Evolutionary conservation across 805 yeast species (phyloP).

Genomic region (Ogataea angusta): DNA sequence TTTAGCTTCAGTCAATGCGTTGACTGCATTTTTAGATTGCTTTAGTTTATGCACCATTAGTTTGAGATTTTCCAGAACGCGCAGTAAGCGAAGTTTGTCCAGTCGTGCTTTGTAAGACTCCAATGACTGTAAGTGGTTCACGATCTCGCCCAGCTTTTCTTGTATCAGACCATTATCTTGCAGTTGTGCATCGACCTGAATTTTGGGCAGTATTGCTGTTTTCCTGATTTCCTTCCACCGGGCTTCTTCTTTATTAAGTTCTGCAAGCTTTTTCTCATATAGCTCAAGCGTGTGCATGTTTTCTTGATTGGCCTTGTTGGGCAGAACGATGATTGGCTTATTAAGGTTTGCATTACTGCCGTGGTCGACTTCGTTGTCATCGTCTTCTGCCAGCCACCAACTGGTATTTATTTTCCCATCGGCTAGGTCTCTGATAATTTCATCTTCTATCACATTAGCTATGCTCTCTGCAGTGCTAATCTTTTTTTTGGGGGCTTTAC

Average conservation of each 20-base stretch:
- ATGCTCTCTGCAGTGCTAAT: constrained; percentile 37
- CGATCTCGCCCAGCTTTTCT: constrained; percentile 17
- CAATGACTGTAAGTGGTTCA: constrained; percentile 11
- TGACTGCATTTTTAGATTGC: constrained; percentile 23
- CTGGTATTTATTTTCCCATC: constrained; percentile 60
- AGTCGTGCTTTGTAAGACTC: constrained; percentile 11
- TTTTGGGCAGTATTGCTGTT: constrained; percentile 8
- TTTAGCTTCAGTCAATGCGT: constrained; percentile 19
- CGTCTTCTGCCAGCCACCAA: constrained; percentile 55
- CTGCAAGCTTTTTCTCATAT: constrained; percentile 42
- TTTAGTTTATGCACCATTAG: constrained; percentile 27
- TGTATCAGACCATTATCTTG: constrained; percentile 7
- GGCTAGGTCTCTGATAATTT: constrained; percentile 53
- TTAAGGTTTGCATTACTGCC: constrained; percentile 26
- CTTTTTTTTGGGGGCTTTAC: constrained; percentile 19
- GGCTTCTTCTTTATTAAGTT: constrained; percentile 43
- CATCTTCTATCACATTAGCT: constrained; percentile 64
- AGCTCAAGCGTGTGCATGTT: constrained; percentile 47
- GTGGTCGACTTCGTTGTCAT: constrained; percentile 20
- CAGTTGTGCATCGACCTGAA: constrained; percentile 11
- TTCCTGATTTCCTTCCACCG: constrained; percentile 38
- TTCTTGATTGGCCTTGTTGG: constrained; percentile 58
- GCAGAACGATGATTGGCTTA: constrained; percentile 37
- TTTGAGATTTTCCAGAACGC: constrained; percentile 37
- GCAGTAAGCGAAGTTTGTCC: constrained; percentile 10